Conservation (phyloP, 139 green algal genomes). For the Coccomyxa sp. region DNA sequence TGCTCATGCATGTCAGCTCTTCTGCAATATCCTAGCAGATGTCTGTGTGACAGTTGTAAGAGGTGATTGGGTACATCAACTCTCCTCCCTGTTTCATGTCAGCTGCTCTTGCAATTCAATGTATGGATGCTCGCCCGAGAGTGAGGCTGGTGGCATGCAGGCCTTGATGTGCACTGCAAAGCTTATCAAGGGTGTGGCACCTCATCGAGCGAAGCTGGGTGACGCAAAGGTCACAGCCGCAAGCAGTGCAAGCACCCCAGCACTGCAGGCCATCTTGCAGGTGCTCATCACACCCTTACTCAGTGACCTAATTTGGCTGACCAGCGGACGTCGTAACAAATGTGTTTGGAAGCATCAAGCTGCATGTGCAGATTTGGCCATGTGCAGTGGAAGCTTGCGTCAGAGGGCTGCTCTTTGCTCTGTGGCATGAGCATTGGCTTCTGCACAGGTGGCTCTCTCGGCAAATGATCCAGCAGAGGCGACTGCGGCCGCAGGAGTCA, state of each 20-base stretch:
- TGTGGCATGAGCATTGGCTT: neutral
- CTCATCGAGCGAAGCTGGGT: neutral
- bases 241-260: slow-evolving; percentile 13
- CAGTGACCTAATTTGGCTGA: neutral
- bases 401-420: neutral
- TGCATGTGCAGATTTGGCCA: neutral
- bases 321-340: too few relatives aligned
- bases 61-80: too few relatives aligned
- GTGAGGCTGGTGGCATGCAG: neutral
- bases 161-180: slow-evolving; percentile 11
- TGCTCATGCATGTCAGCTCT: neutral
- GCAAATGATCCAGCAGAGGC: neutral
- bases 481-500: slow-evolving; percentile 18
- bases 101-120: too few relatives aligned
- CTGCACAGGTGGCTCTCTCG: slow-evolving; percentile 6
- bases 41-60: too few relatives aligned
- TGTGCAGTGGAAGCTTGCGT: neutral
- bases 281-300: neutral
- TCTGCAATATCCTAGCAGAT: too few relatives aligned
- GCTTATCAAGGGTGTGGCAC: slow-evolving; percentile 1
- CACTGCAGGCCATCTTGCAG: slow-evolving; percentile 22
- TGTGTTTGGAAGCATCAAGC: too few relatives aligned
- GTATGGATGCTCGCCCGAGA: too few relatives aligned
- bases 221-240: neutral
- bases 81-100: too few relatives aligned